Base-by-base conservation (phyloP, 2,329 filamentous ascomycete genomes). In the Cylindrodendrum hubeiense region DNA sequence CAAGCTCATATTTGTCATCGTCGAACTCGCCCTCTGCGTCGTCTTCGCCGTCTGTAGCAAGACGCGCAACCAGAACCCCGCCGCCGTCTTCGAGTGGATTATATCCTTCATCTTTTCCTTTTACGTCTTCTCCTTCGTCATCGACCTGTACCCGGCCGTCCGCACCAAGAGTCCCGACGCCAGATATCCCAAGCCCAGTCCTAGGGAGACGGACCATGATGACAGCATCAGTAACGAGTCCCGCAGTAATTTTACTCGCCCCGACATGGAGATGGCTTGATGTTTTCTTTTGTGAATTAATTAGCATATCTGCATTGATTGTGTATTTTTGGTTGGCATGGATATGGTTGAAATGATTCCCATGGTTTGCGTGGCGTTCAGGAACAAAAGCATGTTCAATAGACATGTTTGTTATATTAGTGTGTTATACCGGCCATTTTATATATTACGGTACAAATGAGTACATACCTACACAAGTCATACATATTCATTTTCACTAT, bases 91-190 rank as follows among this genome's bases (percentile, higher is more conserved):
- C 33, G 95, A 98, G 81, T 91, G 89, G 89, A 77, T 89, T 65
- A 89, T 98, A 69, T 89, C 94, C 33, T 90, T 97, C 75, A 85
- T 97, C 76, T 98, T 95, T 82, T 93, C 92, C 57, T 91, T 95
- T 76, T 98, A 97, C 81, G 86, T 97, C 66, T 87, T 95, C 67
- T 94, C 91, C 66, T 98, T 97, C 83, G 87, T 91, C 75, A 86
- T 98, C 77, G 95, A 99, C 81, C 89, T 99, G 53, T 86, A 93
- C 68, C 96, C 96, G 0, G 93, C 93, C 12, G 84, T 92, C 3
- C 84, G 87, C 67, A 92, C 89, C 12, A 88, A 86, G 61, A 53
- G 62, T 7, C 74, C 61, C 22, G 63, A 67, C 21, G 60, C 71
- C 19, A 73, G 79, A 37, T 80, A 77, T 24, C 63, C 68, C 4